Evolutionary conservation across 2,329 filamentous ascomycete species (phyloP).

Genomic region (Colletotrichum sp.): DNA sequence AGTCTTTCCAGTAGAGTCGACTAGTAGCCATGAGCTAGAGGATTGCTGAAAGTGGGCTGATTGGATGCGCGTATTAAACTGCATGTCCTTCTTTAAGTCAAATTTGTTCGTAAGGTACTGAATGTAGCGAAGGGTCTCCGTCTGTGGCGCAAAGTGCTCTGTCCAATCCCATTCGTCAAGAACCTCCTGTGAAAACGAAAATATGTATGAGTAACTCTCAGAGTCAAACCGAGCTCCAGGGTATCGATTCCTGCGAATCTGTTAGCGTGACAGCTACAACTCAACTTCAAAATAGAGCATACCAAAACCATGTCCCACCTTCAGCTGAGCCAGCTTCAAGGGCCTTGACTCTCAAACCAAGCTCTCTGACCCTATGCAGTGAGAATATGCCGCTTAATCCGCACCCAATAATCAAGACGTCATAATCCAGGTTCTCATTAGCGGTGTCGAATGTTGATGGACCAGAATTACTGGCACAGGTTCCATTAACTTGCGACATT

Average conservation of each 20-base stretch:
- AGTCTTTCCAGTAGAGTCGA: constrained; percentile 25
- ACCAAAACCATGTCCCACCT: constrained; percentile 53
- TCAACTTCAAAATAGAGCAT: background rate
- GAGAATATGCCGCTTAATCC: constrained; percentile 46
- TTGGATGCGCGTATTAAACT: constrained; percentile 32
- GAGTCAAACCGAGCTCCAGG: constrained; percentile 53
- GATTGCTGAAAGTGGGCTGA: constrained; percentile 30
- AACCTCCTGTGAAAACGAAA: constrained; percentile 44
- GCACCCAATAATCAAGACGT: constrained; percentile 43
- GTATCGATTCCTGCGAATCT: constrained; percentile 38
- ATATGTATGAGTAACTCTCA: constrained; percentile 49
- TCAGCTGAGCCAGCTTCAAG: constrained; percentile 44
- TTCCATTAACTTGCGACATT: background rate
- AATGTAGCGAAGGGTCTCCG: constrained; percentile 43
- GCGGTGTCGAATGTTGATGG: background rate
- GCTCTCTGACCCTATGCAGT: constrained; percentile 43
- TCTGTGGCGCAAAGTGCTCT: constrained; percentile 35
- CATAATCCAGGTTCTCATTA: constrained; percentile 30
- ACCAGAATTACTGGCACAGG: background rate
- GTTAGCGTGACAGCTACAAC: background rate
- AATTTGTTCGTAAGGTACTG: constrained; percentile 40
- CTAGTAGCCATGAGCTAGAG: constrained; percentile 29
- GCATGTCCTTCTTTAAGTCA: constrained; percentile 35
- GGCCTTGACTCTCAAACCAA: constrained; percentile 38
- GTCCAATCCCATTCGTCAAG: constrained; percentile 47